These are phyloP conservation scores for Grosmannia huntii DNA, from an alignment of 2,329 filamentous ascomycete genomes.

Conservation along the genomic window DNA sequence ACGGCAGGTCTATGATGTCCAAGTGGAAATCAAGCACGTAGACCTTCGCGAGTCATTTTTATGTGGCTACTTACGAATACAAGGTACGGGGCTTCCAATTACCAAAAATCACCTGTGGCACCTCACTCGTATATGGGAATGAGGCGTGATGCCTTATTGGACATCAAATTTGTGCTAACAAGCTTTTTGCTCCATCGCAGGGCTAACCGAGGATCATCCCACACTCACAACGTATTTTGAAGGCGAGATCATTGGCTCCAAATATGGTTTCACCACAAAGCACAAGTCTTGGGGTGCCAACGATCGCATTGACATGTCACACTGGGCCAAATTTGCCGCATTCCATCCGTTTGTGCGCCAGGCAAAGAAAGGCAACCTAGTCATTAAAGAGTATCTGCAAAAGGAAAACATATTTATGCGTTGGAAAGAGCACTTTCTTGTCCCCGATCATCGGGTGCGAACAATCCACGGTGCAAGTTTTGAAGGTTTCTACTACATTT, in stretches of 20 bases:
- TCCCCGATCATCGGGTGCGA: slow-evolving; percentile 83
- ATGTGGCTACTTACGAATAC: slow-evolving; percentile 88
- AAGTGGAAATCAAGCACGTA: slow-evolving; percentile 94
- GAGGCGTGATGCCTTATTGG: neutral
- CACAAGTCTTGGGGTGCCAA: slow-evolving; percentile 86
- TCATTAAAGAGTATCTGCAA: slow-evolving; percentile 59
- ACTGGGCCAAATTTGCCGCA: slow-evolving; percentile 83
- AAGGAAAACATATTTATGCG: slow-evolving; percentile 93
- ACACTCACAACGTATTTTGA: slow-evolving; percentile 98
- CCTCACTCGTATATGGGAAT: neutral
- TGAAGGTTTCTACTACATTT: slow-evolving; percentile 98
- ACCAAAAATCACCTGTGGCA: neutral
- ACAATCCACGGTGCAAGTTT: slow-evolving; percentile 93
- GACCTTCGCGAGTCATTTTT: slow-evolving; percentile 89
- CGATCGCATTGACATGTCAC: slow-evolving; percentile 80
- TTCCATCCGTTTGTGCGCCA: slow-evolving; percentile 63
- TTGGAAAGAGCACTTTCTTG: slow-evolving; percentile 97
- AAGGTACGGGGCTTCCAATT: slow-evolving; percentile 45
- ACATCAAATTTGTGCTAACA: neutral
- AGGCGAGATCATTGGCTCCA: slow-evolving; percentile 90
- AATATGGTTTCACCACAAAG: slow-evolving; percentile 86
- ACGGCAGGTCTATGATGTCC: slow-evolving; percentile 83
- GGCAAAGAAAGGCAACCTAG: slow-evolving; percentile 41
- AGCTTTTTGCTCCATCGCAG: slow-evolving; percentile 29
- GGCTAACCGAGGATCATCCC: slow-evolving; percentile 86